Percentiles rank a stretch among this genome's conserved stretches.
Evolutionary conservation across 2,329 filamentous ascomycete genomes (phyloP).

Genomic region (Didymella glomerata): DNA sequence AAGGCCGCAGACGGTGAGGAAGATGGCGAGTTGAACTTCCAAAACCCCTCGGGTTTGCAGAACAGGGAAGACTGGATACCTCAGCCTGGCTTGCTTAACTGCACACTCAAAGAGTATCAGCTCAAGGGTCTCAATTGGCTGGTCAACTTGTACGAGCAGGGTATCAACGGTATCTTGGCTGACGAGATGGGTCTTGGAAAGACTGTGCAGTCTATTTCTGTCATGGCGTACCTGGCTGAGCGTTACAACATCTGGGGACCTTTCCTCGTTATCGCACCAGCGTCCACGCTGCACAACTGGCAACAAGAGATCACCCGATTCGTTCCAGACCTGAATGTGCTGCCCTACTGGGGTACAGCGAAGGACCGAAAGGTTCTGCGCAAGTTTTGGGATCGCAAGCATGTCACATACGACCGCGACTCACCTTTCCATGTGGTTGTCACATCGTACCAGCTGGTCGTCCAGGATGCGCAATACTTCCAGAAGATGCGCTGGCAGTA

Average conservation of each 20-base stretch:
- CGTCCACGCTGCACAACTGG: conserved; percentile 98
- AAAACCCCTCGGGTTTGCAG: conserved; percentile 94
- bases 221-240: conserved; percentile 98
- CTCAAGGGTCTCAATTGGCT: conserved; percentile 99
- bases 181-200: conserved; percentile 99
- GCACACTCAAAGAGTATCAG: conserved; percentile 97
- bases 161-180: conserved; percentile 98
- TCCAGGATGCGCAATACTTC: conserved; percentile 95
- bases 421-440: conserved; percentile 95
- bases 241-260: conserved; percentile 98
- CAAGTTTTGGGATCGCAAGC: conserved; percentile 99
- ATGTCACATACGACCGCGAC: conserved; percentile 92
- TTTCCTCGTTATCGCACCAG: conserved; percentile 94
- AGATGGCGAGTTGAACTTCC: conserved; percentile 99
- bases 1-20: conserved; percentile 63
- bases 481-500: conserved; percentile 99
- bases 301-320: conserved; percentile 97
- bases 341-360: conserved; percentile 97
- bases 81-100: conserved; percentile 91
- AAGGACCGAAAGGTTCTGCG: conserved; percentile 94
- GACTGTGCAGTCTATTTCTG: conserved; percentile 97
- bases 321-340: conserved; percentile 90
- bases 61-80: conserved; percentile 82
- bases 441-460: conserved; percentile 96
- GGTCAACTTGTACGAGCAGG: conserved; percentile 98